These are phyloP conservation scores for Chytriomyces hyalinus DNA, from an alignment of 192 early-diverging fungal species.

Conservation along the genomic window DNA sequence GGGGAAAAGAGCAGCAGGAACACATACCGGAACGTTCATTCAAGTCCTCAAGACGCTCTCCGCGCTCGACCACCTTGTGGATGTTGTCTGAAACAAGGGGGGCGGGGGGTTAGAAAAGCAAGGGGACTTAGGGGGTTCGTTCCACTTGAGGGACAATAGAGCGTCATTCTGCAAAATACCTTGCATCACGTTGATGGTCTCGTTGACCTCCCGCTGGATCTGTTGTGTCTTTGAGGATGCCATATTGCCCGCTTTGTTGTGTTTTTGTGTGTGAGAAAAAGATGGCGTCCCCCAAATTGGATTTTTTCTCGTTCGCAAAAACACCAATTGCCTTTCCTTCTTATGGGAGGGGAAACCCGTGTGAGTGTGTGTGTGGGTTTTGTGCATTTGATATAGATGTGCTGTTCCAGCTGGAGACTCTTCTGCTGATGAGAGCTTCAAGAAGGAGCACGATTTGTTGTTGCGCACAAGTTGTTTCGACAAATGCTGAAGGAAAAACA, in stretches of 20 bases:
- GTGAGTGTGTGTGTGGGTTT: background rate
- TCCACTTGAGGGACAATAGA: background rate
- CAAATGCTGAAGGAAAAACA: too few relatives aligned
- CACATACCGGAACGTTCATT: constrained; percentile 25
- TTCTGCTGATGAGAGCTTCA: too few relatives aligned
- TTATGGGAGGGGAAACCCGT: background rate
- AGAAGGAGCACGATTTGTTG: too few relatives aligned
- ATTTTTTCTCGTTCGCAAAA: background rate
- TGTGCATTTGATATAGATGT: background rate
- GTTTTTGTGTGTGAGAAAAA: background rate
- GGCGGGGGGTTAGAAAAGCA: background rate
- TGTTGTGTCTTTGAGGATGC: constrained; percentile 22
- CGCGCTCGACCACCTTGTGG: constrained; percentile 21
- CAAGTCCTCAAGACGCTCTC: constrained; percentile 19
- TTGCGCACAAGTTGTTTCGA: too few relatives aligned
- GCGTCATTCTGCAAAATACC: background rate
- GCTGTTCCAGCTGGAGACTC: background rate
- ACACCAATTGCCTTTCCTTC: background rate
- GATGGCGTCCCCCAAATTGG: background rate
- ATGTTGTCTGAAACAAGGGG: constrained; percentile 27
- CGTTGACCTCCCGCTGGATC: constrained; percentile 29
- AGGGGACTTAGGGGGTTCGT: background rate
- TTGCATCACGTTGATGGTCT: constrained; percentile 28
- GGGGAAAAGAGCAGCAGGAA: background rate
- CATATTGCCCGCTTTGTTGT: background rate